Conservation (phyloP, 2,329 filamentous ascomycete species). For the Graphiopsis chlorocephala region DNA sequence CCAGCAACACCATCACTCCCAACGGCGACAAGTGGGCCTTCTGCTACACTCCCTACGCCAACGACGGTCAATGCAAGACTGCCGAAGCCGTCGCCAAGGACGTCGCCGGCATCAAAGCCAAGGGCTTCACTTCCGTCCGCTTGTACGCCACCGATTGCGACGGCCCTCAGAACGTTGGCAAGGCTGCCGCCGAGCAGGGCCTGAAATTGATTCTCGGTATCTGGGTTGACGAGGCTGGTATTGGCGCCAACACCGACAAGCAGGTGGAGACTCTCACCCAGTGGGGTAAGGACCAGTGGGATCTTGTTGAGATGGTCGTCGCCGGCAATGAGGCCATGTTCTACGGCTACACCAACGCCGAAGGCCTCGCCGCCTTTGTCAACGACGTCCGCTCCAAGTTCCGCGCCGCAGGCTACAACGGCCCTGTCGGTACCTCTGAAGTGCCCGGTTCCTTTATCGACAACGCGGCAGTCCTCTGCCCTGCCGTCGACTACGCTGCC, state of each 20-base stretch:
- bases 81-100: constrained; percentile 39
- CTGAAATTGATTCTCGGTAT: constrained; percentile 83
- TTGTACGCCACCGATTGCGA: constrained; percentile 91
- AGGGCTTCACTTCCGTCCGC: constrained; percentile 65
- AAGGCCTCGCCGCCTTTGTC: constrained; percentile 70
- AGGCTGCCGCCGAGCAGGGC: constrained; percentile 63
- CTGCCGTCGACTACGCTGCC: constrained; percentile 71
- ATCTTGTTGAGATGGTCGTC: constrained; percentile 73
- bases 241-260: constrained; percentile 57
- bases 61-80: constrained; percentile 43
- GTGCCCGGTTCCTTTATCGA: constrained; percentile 73
- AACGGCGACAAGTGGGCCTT: constrained; percentile 49
- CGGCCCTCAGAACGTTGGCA: constrained; percentile 72
- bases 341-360: constrained; percentile 64
- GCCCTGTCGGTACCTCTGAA: constrained; percentile 80
- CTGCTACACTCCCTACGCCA: constrained; percentile 49
- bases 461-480: constrained; percentile 63
- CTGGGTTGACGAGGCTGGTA: constrained; percentile 67
- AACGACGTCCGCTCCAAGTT: constrained; percentile 62
- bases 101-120: constrained; percentile 42
- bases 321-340: constrained; percentile 90
- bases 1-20: constrained; percentile 23
- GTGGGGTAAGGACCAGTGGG: constrained; percentile 74
- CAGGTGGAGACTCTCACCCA: constrained; percentile 71
- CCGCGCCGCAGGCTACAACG: constrained; percentile 57